These are phyloP conservation scores for Myriosclerotinia duriaeana DNA, from an alignment of 2,329 filamentous ascomycete genomes.

Conservation along the genomic window DNA sequence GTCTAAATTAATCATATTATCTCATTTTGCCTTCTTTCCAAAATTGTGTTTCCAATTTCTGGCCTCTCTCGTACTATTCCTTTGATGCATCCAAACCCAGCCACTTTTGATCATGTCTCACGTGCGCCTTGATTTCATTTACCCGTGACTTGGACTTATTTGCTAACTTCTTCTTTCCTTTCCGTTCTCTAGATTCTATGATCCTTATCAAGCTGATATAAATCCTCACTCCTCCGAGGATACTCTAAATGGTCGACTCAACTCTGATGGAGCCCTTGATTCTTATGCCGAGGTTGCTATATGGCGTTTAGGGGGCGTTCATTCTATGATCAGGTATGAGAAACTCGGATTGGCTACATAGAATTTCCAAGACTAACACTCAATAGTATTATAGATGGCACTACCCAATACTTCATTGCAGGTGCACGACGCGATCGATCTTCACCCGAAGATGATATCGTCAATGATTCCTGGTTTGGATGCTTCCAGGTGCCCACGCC, in stretches of 20 bases:
- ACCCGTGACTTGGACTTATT: background rate
- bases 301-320: conserved; percentile 43
- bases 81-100: background rate
- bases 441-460: conserved; percentile 21
- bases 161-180: background rate
- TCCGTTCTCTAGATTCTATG: conserved; percentile 33
- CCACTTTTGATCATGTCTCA: background rate
- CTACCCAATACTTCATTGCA: conserved; percentile 37
- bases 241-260: conserved; percentile 34
- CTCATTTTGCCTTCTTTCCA: background rate
- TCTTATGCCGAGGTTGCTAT: conserved; percentile 49
- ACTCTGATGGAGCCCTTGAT: conserved; percentile 41
- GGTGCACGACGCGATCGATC: conserved; percentile 27
- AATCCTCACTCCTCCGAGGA: conserved; percentile 18
- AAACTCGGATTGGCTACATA: background rate
- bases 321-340: conserved; percentile 38
- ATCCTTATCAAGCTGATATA: conserved; percentile 27
- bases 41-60: background rate
- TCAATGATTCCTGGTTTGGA: conserved; percentile 35
- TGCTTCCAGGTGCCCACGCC: conserved; percentile 33
- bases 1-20: conserved; percentile 10
- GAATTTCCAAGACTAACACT: background rate
- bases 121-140: background rate
- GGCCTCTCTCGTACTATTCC: background rate
- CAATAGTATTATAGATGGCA: conserved; percentile 22